Base-by-base conservation (phyloP, 352 stramenopile genomes). In the Pythium volutum region DNA sequence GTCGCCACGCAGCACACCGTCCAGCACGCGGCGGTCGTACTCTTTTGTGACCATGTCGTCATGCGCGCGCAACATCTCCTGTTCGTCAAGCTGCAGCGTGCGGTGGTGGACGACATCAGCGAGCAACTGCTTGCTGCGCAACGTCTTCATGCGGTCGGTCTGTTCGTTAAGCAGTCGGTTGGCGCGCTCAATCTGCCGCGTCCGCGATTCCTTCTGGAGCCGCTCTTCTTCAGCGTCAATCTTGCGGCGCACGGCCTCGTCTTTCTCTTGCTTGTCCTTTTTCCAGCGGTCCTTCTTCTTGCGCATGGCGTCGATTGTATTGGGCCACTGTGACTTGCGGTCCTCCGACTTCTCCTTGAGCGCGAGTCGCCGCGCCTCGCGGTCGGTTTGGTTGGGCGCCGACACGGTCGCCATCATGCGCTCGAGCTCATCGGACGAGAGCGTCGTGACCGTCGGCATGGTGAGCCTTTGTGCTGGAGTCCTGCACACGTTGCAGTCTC, bases 101-200 rank as follows among this genome's bases (percentile, higher is more conserved):
- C 84, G 78, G 43, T 96, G 82, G 52, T 94, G 76, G 16, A 97
- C 64, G n/a, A 95, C 89, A 33, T 98, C 91, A 0, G 76, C 64
- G 20, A 96, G 74, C 14, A 96, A 64, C 52, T 97, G 76, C 67
- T 96, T 93, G 52, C 75, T 90, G 1, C 87, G 69, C 29, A 98
- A 67, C 5, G 83, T 88, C 75, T 98, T 98, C 80, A 97, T 97
- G 57, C 90, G 93, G 61, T 97, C 90, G 3, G 89, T 97, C 43
- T 97, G 85, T 56, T 97, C 88, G 63, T 97, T 97, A 6, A 97
- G 74, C 45, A 95, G 64, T 2, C 71, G 66, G 45, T 96, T 96
- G 3, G 91, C 90, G 22, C 79, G 74, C 66, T 89, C 79, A 65
- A 97, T 97, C 41, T 95, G 87, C 58, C 88, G 79, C 1, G 78